These are phyloP conservation scores for Pythium rishiriense DNA, from an alignment of 352 stramenopile species.

Conservation along the genomic window DNA sequence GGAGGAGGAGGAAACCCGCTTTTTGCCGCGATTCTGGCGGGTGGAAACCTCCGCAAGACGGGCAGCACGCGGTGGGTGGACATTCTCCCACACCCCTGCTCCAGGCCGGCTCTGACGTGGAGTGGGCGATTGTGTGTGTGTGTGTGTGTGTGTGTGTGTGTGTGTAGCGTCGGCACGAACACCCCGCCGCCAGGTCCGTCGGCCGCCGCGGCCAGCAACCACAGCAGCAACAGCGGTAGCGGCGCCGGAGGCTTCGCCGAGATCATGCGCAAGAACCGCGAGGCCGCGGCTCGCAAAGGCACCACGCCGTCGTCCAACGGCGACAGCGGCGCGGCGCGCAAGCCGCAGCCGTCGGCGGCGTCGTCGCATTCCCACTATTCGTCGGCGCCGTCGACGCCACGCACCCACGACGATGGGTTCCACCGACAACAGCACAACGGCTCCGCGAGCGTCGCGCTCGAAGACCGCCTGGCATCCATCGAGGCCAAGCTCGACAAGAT, in stretches of 20 bases:
- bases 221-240: slow-evolving; percentile 23
- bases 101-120: not conserved
- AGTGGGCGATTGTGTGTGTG: not conserved
- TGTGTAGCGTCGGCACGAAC: slow-evolving; percentile 17
- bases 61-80: slow-evolving; percentile 34
- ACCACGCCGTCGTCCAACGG: slow-evolving; percentile 3
- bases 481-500: slow-evolving; percentile 91
- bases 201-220: slow-evolving; percentile 4
- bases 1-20: slow-evolving; percentile 51
- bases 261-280: slow-evolving; percentile 90
- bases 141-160: no score
- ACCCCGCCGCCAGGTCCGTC: slow-evolving; percentile 29
- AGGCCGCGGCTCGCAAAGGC: slow-evolving; percentile 70
- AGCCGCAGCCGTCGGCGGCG: not conserved
- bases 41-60: slow-evolving; percentile 63
- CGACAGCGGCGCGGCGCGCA: slow-evolving; percentile 5
- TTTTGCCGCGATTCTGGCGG: slow-evolving; percentile 73
- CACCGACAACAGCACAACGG: slow-evolving; percentile 8
- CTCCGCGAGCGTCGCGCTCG: slow-evolving; percentile 29
- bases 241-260: slow-evolving; percentile 77
- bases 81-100: not conserved
- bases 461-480: slow-evolving; percentile 70
- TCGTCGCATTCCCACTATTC: slow-evolving; percentile 23
- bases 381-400: slow-evolving; percentile 62
- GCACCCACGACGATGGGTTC: slow-evolving; percentile 25